Evolutionary conservation across 2,329 filamentous ascomycete species (phyloP).

Genomic region (Aspergillus calidoustus): DNA sequence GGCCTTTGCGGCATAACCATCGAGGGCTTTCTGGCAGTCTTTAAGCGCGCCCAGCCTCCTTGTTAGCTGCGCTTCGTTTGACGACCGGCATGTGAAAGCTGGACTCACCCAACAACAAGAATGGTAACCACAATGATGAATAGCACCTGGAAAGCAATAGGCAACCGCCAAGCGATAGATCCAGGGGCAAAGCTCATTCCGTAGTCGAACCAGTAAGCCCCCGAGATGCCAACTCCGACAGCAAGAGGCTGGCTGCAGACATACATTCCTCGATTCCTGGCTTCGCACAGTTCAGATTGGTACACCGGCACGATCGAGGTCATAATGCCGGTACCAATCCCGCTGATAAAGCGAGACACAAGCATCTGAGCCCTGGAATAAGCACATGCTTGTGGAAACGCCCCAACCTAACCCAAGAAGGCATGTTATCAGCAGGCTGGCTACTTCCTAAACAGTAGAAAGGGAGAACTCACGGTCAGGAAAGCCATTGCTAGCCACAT

Average conservation of each 20-base stretch:
- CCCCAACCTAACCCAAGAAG: constrained; percentile 34
- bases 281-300: constrained; percentile 52
- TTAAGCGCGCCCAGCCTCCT: constrained; percentile 8
- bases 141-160: constrained; percentile 52
- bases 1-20: constrained; percentile 51
- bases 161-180: constrained; percentile 52
- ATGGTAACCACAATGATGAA: constrained; percentile 49
- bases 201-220: constrained; percentile 41
- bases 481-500: constrained; percentile 43
- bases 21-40: constrained; percentile 46
- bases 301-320: constrained; percentile 46
- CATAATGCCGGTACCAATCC: constrained; percentile 55
- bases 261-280: constrained; percentile 48
- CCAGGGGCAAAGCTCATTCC: constrained; percentile 46
- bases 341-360: constrained; percentile 55
- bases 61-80: constrained; percentile 3
- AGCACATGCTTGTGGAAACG: constrained; percentile 40
- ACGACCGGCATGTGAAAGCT: not conserved
- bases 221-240: constrained; percentile 44
- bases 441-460: not conserved
- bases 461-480: constrained; percentile 30
- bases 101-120: constrained; percentile 37
- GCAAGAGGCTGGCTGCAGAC: constrained; percentile 49
- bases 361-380: constrained; percentile 39
- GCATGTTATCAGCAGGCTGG: not conserved